These are phyloP conservation scores for Dioscorea zingiberensis DNA, from an alignment of 106 monocot species.

Conservation along the genomic window DNA sequence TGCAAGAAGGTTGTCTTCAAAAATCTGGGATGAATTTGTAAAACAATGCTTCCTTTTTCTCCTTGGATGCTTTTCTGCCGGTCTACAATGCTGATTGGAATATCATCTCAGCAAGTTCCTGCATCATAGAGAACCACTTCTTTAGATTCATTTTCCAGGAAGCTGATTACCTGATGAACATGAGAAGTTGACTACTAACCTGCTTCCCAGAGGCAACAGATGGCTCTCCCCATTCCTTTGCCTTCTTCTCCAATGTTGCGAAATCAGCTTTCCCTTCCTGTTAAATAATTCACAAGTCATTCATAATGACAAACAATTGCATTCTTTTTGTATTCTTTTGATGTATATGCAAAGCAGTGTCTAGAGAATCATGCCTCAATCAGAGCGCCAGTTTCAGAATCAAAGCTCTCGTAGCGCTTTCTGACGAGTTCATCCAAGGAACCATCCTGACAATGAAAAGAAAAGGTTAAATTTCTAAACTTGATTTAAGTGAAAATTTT, in stretches of 20 bases:
- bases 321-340: not conserved
- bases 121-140: conserved; percentile 10
- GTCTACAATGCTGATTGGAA: conserved; percentile 63
- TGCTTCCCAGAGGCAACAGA: conserved; percentile 84
- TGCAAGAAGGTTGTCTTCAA: not conserved
- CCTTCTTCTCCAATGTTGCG: conserved; percentile 84
- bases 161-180: not conserved
- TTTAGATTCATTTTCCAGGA: not conserved
- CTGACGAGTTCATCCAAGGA: conserved; percentile 63
- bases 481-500: not conserved
- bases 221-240: conserved; percentile 84
- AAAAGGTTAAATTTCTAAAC: not conserved
- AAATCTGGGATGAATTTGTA: not conserved
- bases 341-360: not conserved
- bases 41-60: not conserved
- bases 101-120: conserved; percentile 83
- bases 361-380: conserved; percentile 55
- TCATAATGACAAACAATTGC: not conserved
- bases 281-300: not conserved
- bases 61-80: not conserved
- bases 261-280: conserved; percentile 93
- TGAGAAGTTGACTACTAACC: conserved; percentile 25
- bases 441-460: conserved; percentile 55
- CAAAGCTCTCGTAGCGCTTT: conserved; percentile 80
- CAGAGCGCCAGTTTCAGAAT: conserved; percentile 62